phyloP scores from a whole-genome alignment of 1,284 basidiomycete species.

The Rhodofomes roseus region DNA sequence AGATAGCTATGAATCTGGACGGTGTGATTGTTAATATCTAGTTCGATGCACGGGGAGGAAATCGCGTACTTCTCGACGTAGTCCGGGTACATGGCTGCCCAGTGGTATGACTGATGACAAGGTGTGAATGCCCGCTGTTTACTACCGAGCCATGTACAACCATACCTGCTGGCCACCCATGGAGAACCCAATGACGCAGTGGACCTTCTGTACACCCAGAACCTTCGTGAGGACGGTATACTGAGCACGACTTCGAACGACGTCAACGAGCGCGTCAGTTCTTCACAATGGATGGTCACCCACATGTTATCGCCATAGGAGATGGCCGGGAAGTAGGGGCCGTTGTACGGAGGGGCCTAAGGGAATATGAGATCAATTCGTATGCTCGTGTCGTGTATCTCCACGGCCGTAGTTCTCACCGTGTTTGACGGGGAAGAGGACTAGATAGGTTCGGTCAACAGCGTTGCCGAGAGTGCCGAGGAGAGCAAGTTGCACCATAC shows the following conservation, averaged over 20 bases:
- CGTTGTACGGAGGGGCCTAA: constrained; percentile 38
- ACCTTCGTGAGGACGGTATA: constrained; percentile 48
- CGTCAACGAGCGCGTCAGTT: background rate
- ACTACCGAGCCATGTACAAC: too few relatives aligned
- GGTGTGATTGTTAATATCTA: too few relatives aligned
- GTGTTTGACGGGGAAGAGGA: constrained; percentile 65
- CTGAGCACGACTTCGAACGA: constrained; percentile 44
- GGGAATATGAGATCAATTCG: too few relatives aligned
- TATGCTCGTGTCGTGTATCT: too few relatives aligned
- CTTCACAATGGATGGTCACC: constrained; percentile 13
- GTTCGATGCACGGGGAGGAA: too few relatives aligned
- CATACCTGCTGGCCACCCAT: constrained; percentile 61
- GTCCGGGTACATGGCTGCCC: constrained; percentile 58
- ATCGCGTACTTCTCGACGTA: constrained; percentile 43
- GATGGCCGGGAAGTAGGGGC: constrained; percentile 38
- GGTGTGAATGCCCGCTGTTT: too few relatives aligned
- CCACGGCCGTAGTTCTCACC: constrained; percentile 29
- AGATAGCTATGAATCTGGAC: constrained; percentile 48
- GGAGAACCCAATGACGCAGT: constrained; percentile 54
- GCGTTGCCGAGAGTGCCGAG: too few relatives aligned
- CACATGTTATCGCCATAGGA: constrained; percentile 59
- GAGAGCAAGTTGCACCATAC: constrained; percentile 33
- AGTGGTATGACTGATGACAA: constrained; percentile 51
- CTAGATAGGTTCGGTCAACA: constrained; percentile 25
- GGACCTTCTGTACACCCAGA: constrained; percentile 45